Base-by-base conservation (phyloP, 306 rosid species). In the Abrus pulchellus region DNA sequence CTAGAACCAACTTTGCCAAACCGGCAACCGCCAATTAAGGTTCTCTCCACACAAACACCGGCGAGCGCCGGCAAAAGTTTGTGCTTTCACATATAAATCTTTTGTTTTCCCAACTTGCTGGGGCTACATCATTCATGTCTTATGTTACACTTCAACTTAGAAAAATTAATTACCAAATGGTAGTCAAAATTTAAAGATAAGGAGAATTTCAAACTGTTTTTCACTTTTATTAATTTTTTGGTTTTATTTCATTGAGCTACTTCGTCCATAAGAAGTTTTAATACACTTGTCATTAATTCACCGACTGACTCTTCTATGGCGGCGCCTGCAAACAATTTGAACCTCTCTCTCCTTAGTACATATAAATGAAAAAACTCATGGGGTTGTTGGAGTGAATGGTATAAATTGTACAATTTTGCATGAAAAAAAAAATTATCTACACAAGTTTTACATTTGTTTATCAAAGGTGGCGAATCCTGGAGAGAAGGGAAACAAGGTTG, bases 391-490 rank as follows among this genome's bases (percentile, higher is more conserved):
- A 34, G 13, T 54, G 9, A 10, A 45, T 1, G 52, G 14, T 53
- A 10, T 20, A 20, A 20, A 20, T 20, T 20, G 20, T 20, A 20
- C 20, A 20, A 36, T 57, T 48, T 33, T 53, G 56, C 65, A 82
- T 82, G 76, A 64, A 73, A 47, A 29, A 32, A 61, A 20, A 20
- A 20, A 20, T 20, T 20, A 20, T 20, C 20, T 20, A 20, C 0
- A 20, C 20, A 20, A 20, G 20, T 78, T 73, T 69, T 82, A 20
- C 60, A 83, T 53, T 74, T 83, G 82, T 56, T n/a, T 77, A 34
- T 41, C 13, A 48, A 88, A 84, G 79, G 88, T 83, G 88, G 91
- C 88, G 79, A 72, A 86, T 88, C 41, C 83, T 6, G 14, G 12
- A 40, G 83, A 65, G 1, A 48, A 36, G 3, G 62, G 44, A 38